Conservation (phyloP, 495 filamentous ascomycete species). For the Barbatosphaeria neglecta region DNA sequence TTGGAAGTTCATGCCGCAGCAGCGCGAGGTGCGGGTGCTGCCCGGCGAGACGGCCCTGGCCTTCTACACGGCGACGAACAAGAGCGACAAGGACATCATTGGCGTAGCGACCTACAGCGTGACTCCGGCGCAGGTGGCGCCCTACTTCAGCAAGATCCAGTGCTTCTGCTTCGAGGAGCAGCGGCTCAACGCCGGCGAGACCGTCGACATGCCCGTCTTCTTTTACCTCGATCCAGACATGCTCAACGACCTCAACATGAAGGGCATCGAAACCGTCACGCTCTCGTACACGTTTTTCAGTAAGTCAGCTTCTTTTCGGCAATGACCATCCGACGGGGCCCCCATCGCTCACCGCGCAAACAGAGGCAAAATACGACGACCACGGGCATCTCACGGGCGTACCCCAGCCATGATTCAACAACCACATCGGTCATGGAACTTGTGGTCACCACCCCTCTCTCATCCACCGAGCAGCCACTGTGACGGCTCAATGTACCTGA, state of each 20-base stretch:
- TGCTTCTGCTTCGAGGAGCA: constrained; percentile 98
- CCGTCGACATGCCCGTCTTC: constrained; percentile 99
- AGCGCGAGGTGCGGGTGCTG: constrained; percentile 88
- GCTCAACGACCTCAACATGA: constrained; percentile 83
- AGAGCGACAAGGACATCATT: constrained; percentile 80
- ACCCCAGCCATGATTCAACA: background rate
- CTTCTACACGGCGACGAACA: constrained; percentile 96
- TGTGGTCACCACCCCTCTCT: no score
- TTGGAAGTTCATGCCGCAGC: constrained; percentile 96
- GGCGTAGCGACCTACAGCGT: constrained; percentile 97
- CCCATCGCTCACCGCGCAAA: constrained; percentile 9
- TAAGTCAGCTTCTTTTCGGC: constrained; percentile 34
- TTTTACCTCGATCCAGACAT: constrained; percentile 98
- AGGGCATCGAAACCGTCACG: constrained; percentile 85
- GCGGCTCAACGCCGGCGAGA: constrained; percentile 86
- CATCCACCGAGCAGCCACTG: no score
- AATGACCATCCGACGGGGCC: background rate
- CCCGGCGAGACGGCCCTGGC: constrained; percentile 95
- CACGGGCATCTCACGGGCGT: constrained; percentile 44
- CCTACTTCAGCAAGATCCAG: constrained; percentile 99
- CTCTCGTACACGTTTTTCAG: constrained; percentile 98
- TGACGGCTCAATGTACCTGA: no score
- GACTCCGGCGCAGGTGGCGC: constrained; percentile 87
- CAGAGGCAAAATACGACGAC: constrained; percentile 79
- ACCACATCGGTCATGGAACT: no score